Conservation (phyloP, 1,284 basidiomycete species). For the Vanrija humicola region DNA sequence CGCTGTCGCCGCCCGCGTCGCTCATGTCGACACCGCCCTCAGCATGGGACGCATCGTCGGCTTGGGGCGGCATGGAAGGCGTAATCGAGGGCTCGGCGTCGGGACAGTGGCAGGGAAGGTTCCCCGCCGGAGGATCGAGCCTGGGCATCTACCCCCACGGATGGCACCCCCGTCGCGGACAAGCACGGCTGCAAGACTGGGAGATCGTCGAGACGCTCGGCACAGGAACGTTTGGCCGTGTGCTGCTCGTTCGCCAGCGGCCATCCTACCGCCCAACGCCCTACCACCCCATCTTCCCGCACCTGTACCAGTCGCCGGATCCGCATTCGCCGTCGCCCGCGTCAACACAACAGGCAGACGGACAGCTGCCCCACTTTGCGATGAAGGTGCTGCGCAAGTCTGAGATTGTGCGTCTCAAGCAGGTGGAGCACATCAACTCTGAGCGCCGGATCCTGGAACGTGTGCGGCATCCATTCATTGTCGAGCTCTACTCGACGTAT, state of each 20-base stretch:
- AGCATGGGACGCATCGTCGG: constrained; percentile 27
- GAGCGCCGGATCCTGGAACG: constrained; percentile 54
- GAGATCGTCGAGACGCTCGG: constrained; percentile 50
- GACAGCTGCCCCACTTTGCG: constrained; percentile 50
- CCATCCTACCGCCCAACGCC: constrained; percentile 44
- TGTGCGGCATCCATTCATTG: constrained; percentile 57
- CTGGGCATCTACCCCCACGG: constrained; percentile 3
- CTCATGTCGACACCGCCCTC: constrained; percentile 37
- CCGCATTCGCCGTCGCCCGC: constrained; percentile 37
- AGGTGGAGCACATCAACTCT: constrained; percentile 57
- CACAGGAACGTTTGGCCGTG: constrained; percentile 50
- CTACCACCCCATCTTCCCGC: constrained; percentile 50
- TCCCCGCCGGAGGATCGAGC: neutral
- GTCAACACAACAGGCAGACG: constrained; percentile 42
- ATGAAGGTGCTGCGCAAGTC: constrained; percentile 56
- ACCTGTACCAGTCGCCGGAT: constrained; percentile 40
- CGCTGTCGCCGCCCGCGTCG: constrained; percentile 39
- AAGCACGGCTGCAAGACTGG: constrained; percentile 44
- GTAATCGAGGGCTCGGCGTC: constrained; percentile 13
- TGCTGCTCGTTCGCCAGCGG: constrained; percentile 47
- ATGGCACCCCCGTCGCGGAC: constrained; percentile 16
- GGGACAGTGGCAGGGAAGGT: constrained; percentile 7
- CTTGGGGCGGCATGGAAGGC: constrained; percentile 26
- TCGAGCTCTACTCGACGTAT: constrained; percentile 53
- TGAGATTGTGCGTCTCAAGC: constrained; percentile 55